Conservation (phyloP, 768 basidiomycete species). For the Naganishia vaughanmartiniae region DNA sequence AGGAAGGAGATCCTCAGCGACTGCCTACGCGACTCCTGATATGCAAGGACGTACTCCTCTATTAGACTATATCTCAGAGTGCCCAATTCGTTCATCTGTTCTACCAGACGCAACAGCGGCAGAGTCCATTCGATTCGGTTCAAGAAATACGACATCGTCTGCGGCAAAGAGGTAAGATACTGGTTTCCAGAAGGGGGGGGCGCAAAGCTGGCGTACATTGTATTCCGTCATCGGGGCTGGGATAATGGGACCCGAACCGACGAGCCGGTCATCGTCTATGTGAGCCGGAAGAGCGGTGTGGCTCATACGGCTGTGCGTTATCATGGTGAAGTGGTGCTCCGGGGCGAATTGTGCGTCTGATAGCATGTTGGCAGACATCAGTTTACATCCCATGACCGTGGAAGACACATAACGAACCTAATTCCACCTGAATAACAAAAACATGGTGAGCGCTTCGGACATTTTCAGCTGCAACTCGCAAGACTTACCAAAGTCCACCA, state of each 20-base stretch:
- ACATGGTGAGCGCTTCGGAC: background rate
- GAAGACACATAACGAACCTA: background rate
- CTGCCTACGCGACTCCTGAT: background rate
- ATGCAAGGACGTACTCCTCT: background rate
- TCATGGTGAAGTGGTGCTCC: conserved; percentile 11
- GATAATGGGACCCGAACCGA: conserved; percentile 18
- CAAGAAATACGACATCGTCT: background rate
- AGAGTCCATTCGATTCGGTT: background rate
- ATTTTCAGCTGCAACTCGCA: background rate
- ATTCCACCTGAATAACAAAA: background rate
- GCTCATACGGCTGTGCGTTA: background rate
- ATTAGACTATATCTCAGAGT: background rate
- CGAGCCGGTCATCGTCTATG: conserved; percentile 12
- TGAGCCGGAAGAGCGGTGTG: background rate
- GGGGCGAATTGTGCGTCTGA: background rate
- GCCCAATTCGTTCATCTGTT: background rate
- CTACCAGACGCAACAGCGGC: background rate
- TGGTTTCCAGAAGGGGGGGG: background rate
- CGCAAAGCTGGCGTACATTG: background rate
- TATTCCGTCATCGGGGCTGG: conserved; percentile 3
- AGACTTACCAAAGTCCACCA: conserved; percentile 11
- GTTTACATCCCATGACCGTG: background rate
- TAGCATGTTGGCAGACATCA: background rate
- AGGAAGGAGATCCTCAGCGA: too few species aligned
- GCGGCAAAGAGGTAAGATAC: background rate